Percentiles rank a stretch among this genome's conserved stretches.
Conservation (phyloP, 441 rosid genomes). For the Corymbia citriodora region DNA sequence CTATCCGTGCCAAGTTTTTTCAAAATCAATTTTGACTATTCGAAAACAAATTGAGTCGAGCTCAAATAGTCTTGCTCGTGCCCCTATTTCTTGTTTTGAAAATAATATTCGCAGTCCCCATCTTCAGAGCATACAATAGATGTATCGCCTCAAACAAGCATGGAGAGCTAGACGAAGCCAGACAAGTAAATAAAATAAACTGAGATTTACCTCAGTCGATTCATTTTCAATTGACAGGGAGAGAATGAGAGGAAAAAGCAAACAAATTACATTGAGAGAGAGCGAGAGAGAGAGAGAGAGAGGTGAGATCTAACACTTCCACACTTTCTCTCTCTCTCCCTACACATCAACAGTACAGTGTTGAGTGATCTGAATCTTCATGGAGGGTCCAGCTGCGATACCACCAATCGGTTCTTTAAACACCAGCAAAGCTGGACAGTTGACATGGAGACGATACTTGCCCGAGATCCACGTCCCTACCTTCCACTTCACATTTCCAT, state of each 20-base stretch:
- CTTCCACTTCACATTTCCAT: conserved; percentile 61
- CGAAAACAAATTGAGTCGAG: background rate
- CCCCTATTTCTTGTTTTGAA: background rate
- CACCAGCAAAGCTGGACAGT: conserved; percentile 54
- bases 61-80: background rate
- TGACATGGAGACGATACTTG: conserved; percentile 37
- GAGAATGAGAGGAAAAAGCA: background rate
- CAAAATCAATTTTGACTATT: background rate
- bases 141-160: background rate
- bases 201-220: background rate
- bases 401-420: conserved; percentile 17
- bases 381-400: conserved; percentile 12
- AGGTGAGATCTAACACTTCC: background rate
- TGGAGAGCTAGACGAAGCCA: background rate
- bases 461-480: conserved; percentile 72
- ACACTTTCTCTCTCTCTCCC: background rate
- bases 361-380: conserved; percentile 49
- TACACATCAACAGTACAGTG: conserved; percentile 51
- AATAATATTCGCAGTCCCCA: background rate
- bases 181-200: background rate
- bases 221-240: background rate
- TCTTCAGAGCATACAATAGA: background rate
- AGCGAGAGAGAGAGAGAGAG: background rate
- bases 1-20: background rate
- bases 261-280: background rate